Evolutionary conservation across 2,329 filamentous ascomycete species (phyloP).

Genomic region (Alternaria sp.): DNA sequence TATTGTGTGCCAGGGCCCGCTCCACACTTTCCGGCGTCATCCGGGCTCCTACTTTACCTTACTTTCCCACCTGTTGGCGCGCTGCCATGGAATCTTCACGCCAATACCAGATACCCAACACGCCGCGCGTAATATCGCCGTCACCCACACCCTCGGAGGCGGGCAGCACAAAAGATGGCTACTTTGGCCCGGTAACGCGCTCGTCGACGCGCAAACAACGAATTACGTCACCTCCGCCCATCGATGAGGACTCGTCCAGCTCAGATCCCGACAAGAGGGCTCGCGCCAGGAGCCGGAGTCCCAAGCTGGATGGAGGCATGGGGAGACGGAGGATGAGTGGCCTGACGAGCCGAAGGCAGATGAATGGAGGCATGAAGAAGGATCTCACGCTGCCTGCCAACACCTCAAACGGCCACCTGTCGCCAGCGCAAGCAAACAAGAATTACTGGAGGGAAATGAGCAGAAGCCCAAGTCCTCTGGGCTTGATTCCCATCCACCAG

Average conservation of each 20-base stretch:
- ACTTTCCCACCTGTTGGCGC: constrained; percentile 58
- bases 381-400: constrained; percentile 53
- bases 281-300: constrained; percentile 69
- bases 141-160: constrained; percentile 67
- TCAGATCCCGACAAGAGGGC: constrained; percentile 66
- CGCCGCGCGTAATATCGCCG: constrained; percentile 87
- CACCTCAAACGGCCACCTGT: constrained; percentile 72
- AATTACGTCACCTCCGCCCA: constrained; percentile 65
- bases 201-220: constrained; percentile 71
- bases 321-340: constrained; percentile 58
- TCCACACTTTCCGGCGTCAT: constrained; percentile 65
- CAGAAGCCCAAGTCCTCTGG: constrained; percentile 88
- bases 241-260: constrained; percentile 68
- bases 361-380: constrained; percentile 45
- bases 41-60: constrained; percentile 65
- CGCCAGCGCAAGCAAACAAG: constrained; percentile 68
- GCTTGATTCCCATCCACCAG: constrained; percentile 92
- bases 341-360: constrained; percentile 60
- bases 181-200: constrained; percentile 79
- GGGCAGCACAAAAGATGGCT: constrained; percentile 62
- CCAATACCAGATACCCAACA: constrained; percentile 71
- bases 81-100: constrained; percentile 57
- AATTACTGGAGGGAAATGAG: constrained; percentile 89
- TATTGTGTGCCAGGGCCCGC: constrained; percentile 36
- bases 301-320: constrained; percentile 56